Base-by-base conservation (phyloP, 1,139 yeast genomes). In the Taphrina wiesneri region DNA sequence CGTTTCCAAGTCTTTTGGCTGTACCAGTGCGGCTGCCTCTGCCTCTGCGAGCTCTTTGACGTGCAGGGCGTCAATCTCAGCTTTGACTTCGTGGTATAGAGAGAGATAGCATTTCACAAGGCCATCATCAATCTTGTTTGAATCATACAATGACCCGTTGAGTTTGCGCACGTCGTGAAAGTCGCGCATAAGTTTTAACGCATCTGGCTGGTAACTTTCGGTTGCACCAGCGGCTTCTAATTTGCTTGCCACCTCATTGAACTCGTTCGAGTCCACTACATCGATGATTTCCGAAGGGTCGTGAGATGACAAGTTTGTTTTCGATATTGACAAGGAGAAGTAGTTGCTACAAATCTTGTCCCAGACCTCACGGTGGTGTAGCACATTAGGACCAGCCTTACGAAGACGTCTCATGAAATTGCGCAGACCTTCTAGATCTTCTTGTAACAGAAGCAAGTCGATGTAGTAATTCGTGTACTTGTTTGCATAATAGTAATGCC, bases 401-500 rank as follows among this genome's bases (percentile, higher is more conserved):
- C 97, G 82, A 34, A 91, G 77, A 71, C 89, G 87, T 53, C 86
- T 88, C 15, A 87, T 80, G 74, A 91, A 81, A 11, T 79, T 76
- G 5, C 86, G 80, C 69, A 93, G 77, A 0, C 85, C 80, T 21
- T 81, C 82, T 56, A 87, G 78, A 72, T 91, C 95, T 9, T 80
- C 77, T 11, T 83, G 80, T 34, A 78, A 75, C 49, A 81, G 78
- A 32, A 90, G 76, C 28, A 92, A 73, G 28, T 83, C 83, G 63
- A 88, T 81, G 71, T 82, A 86, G 73, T 87, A 88, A 64, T 78
- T 75, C 17, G 90, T 83, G 73, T 93, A 93, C 67, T 86, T 85
- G 70, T 81, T 82, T 19, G 89, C 87, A 75, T 88, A 91, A 45
- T 84, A 84, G 74, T 90, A 93, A 75, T 93, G 97, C 71, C 89